A percentile compares a stretch with the other conserved stretches of the same genome.
Conservation (phyloP, 495 filamentous ascomycete species). For the Neurospora tetrasperma region DNA sequence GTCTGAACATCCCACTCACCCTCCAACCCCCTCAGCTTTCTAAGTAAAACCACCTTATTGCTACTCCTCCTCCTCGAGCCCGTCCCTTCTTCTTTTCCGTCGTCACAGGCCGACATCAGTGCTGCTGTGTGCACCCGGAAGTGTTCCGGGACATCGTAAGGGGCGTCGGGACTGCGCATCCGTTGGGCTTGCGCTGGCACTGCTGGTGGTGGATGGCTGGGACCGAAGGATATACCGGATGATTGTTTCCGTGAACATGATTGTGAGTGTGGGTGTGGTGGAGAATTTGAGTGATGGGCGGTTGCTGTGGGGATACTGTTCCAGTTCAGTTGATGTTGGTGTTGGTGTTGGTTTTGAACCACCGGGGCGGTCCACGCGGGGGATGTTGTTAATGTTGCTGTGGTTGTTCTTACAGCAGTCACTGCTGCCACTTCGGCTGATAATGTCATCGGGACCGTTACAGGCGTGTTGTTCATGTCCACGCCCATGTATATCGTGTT, state of each 20-base stretch:
- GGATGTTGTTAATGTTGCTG: not conserved
- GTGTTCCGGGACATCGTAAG: slow-evolving; percentile 23
- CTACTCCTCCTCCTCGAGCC: slow-evolving; percentile 20
- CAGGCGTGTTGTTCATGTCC: not conserved
- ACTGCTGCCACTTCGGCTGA: slow-evolving; percentile 1
- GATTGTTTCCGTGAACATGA: not conserved
- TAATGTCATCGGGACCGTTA: slow-evolving; percentile 9
- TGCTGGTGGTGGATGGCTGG: not conserved
- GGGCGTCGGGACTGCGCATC: slow-evolving; percentile 16
- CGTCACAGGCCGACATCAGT: slow-evolving; percentile 2
- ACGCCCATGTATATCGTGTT: not conserved
- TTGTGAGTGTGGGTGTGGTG: not conserved
- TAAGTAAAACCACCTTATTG: slow-evolving; percentile 22
- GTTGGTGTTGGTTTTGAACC: not conserved
- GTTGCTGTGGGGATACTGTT: not conserved
- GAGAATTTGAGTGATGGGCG: not conserved
- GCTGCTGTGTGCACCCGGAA: slow-evolving; percentile 21
- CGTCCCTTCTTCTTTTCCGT: not conserved
- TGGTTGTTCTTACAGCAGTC: not conserved
- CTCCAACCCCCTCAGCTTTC: slow-evolving; percentile 18
- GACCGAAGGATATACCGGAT: not conserved
- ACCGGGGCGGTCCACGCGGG: slow-evolving; percentile 1
- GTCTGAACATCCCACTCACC: slow-evolving; percentile 21
- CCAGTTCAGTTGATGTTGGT: not conserved
- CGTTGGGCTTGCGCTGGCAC: not conserved